Conservation (phyloP, 2,329 filamentous ascomycete genomes). For the Exophiala sp. region DNA sequence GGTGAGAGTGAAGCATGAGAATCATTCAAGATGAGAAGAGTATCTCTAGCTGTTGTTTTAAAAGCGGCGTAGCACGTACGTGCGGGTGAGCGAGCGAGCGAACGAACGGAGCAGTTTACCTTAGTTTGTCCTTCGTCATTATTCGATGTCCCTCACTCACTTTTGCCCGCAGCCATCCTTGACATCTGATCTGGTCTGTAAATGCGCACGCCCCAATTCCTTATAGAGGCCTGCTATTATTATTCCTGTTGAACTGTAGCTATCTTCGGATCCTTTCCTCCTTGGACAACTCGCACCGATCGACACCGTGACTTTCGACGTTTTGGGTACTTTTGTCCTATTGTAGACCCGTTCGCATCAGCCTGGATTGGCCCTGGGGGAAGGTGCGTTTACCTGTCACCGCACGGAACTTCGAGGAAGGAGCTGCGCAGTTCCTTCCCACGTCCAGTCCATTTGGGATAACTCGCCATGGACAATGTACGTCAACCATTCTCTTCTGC, state of each 20-base stretch:
- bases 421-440: constrained; percentile 12
- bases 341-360: constrained; percentile 6
- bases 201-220: constrained; percentile 1
- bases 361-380: constrained; percentile 2
- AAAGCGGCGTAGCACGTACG: too few relatives aligned
- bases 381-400: neutral
- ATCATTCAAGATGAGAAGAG: too few relatives aligned
- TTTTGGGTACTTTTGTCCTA: neutral
- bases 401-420: constrained; percentile 19
- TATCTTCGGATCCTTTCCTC: too few relatives aligned
- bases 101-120: neutral
- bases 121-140: constrained; percentile 7
- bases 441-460: neutral
- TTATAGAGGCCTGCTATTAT: too few relatives aligned
- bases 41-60: too few relatives aligned
- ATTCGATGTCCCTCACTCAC: neutral
- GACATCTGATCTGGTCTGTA: neutral
- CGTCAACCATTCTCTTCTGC: constrained; percentile 27
- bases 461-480: constrained; percentile 44
- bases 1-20: too few relatives aligned
- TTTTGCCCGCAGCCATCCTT: neutral
- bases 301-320: too few relatives aligned
- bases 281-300: too few relatives aligned
- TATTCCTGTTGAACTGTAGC: too few relatives aligned
- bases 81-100: too few relatives aligned